Conservation (phyloP, 169 alveolate genomes). For the Fabrea salina region DNA sequence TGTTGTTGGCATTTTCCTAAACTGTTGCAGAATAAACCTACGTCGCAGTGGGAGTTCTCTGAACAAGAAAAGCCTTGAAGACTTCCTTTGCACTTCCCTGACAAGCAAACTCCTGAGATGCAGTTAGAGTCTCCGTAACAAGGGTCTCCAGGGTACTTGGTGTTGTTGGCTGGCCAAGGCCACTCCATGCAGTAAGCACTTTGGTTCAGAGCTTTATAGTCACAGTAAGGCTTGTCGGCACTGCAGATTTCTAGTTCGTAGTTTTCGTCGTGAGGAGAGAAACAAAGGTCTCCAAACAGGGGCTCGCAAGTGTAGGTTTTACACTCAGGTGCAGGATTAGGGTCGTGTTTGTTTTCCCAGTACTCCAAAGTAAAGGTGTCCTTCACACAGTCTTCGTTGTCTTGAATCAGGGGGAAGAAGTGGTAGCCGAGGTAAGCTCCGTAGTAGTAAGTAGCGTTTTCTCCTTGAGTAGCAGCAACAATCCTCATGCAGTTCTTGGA, state of each 20-base stretch:
- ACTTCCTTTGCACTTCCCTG: not conserved
- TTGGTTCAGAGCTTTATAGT: too few relatives aligned
- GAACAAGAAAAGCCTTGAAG: not conserved
- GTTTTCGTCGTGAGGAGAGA: too few relatives aligned
- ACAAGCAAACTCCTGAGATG: not conserved
- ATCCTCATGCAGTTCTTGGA: not conserved
- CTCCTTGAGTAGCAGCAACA: slow-evolving; percentile 11
- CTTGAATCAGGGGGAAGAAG: slow-evolving; percentile 5
- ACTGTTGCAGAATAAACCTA: not conserved
- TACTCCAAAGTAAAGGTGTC: not conserved
- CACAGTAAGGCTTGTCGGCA: too few relatives aligned
- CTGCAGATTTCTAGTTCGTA: too few relatives aligned
- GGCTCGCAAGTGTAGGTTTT: too few relatives aligned
- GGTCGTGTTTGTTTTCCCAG: not conserved
- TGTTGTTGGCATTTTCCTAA: not conserved
- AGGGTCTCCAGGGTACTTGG: slow-evolving; percentile 1
- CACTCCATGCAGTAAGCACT: too few relatives aligned
- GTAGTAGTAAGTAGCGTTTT: too few relatives aligned
- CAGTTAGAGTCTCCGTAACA: not conserved
- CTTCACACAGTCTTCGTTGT: slow-evolving; percentile 21
- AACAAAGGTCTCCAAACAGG: too few relatives aligned
- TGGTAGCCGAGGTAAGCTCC: too few relatives aligned
- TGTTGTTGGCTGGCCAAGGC: too few relatives aligned
- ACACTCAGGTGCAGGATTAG: not conserved
- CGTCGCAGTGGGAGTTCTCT: not conserved